These are phyloP conservation scores for Rhynchospora pubera DNA, from an alignment of 176 grass and related monocot species.

Conservation along the genomic window DNA sequence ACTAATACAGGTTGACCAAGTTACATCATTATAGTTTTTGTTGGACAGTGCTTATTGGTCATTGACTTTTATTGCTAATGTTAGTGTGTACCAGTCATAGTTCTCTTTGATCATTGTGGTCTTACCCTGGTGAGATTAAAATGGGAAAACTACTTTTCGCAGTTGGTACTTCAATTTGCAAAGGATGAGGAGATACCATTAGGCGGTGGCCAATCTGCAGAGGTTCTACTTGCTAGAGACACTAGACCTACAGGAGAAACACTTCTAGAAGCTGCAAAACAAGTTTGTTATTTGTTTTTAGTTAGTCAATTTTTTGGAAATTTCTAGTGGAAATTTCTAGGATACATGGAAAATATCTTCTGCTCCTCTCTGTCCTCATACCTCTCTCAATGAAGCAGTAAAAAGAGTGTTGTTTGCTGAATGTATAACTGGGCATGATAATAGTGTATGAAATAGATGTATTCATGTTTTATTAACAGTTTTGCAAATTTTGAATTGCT, in stretches of 20 bases:
- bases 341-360: not conserved
- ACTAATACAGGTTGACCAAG: not conserved
- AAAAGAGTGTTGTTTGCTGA: not conserved
- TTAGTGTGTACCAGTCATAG: not conserved
- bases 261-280: constrained; percentile 59
- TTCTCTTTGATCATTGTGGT: not conserved
- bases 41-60: not conserved
- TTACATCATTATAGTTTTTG: not conserved
- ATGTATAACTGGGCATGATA: not conserved
- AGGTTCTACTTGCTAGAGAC: constrained; percentile 74
- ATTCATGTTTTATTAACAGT: not conserved
- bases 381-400: not conserved
- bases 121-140: not conserved
- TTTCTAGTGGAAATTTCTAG: not conserved
- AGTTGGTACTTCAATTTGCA: constrained; percentile 64
- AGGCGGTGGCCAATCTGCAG: constrained; percentile 36
- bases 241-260: constrained; percentile 80
- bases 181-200: constrained; percentile 58
- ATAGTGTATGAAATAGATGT: not conserved
- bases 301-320: not conserved
- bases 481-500: not conserved
- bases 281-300: constrained; percentile 33
- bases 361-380: not conserved
- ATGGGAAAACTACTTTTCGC: constrained; percentile 5
- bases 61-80: not conserved